Evolutionary conservation across 2,329 filamentous ascomycete genomes (phyloP).

Genomic region (Rutstroemia sp.): DNA sequence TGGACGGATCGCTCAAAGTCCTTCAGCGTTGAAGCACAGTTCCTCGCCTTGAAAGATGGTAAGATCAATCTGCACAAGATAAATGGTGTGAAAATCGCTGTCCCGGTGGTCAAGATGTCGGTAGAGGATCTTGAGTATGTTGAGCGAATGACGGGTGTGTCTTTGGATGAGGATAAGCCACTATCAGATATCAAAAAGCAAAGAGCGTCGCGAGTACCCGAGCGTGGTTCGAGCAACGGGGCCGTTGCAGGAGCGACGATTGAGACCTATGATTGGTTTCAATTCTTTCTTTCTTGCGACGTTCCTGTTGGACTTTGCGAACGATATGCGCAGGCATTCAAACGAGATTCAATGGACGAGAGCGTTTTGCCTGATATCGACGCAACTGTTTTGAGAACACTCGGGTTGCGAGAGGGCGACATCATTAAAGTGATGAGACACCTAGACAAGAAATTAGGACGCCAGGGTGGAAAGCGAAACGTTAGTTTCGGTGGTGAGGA

Average conservation of each 20-base stretch:
- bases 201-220: conserved; percentile 17
- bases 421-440: conserved; percentile 91
- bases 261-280: conserved; percentile 94
- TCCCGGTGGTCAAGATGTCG: conserved; percentile 93
- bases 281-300: conserved; percentile 91
- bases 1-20: conserved; percentile 96
- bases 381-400: conserved; percentile 69
- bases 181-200: conserved; percentile 67
- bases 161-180: conserved; percentile 86
- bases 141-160: conserved; percentile 77
- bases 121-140: conserved; percentile 92
- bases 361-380: conserved; percentile 87
- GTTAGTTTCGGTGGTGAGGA: conserved; percentile 47
- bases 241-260: conserved; percentile 59
- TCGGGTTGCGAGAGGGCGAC: conserved; percentile 93
- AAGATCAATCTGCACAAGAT: conserved; percentile 97
- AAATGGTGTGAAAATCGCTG: conserved; percentile 97
- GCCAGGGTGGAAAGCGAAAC: conserved; percentile 49
- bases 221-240: conserved; percentile 22
- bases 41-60: conserved; percentile 86
- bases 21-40: conserved; percentile 96
- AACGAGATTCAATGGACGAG: conserved; percentile 91
- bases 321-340: conserved; percentile 83
- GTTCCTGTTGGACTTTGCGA: conserved; percentile 91
- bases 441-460: conserved; percentile 72